Base-by-base conservation (phyloP, 2,329 filamentous ascomycete species). In the Aspergillus sclerotialis region DNA sequence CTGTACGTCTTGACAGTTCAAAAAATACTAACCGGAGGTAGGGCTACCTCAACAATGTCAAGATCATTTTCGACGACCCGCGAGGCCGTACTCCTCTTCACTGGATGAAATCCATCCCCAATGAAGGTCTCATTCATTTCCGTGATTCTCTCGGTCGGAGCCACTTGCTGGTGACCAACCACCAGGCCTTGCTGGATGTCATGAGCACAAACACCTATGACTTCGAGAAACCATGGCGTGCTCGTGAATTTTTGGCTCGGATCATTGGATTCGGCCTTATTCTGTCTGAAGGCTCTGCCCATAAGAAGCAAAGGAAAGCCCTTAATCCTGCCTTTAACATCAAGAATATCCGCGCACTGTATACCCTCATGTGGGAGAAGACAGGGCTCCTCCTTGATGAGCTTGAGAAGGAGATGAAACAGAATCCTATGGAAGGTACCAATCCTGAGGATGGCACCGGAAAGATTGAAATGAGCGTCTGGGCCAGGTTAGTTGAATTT, bases 91-190 rank as follows among this genome's bases (percentile, higher is more conserved):
- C 44, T 1, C 53, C 55, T 0, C 36, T 61, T 11, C 21, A 56
- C 29, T 78, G 73, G 73, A 65, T 71, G 30, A 66, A 70, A 28
- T 64, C 51, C 5, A 60, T 76, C 9, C 69, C 69, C 3, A 76
- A 77, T 40, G 68, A 76, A 31, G 74, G 74, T 2, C 55, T 78
- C 4, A 64, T 78, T 25, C 62, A 69, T 40, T 75, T 76, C 45
- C 61, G 63, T 12, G 64, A 68, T 46, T 50, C 63, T 27, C 63
- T 74, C 47, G 69, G 70, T 36, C 43, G 44, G 9, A 51, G 46
- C 21, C 46, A 48, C 24, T 41, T 60, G 5, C 15, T 61, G 5
- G 44, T 50, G 1, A 61, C 58, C 0, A 61, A 49, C 27, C 58
- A 59, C 30, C 51, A 60, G 30, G 64, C 67, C 2, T 44, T 75